Conservation (phyloP, 2,329 filamentous ascomycete genomes). For the Aspergillus unguis region DNA sequence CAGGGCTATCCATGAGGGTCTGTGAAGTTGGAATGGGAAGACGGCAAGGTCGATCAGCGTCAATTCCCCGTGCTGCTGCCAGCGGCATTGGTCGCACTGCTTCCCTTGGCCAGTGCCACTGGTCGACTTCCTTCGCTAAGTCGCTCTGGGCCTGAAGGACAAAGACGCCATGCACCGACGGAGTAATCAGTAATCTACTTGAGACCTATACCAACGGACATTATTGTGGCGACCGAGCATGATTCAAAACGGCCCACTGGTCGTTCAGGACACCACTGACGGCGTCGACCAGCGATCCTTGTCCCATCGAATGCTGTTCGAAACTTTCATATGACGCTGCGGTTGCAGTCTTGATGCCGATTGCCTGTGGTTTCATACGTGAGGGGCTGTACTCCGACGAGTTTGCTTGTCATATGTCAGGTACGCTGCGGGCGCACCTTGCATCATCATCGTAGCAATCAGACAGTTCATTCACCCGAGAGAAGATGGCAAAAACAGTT, state of each 20-base stretch:
- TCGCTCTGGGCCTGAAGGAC: neutral
- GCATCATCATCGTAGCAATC: neutral
- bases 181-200: constrained; percentile 4
- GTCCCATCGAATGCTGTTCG: too few relatives aligned
- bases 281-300: too few relatives aligned
- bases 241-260: constrained; percentile 19
- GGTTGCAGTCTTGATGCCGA: constrained; percentile 1
- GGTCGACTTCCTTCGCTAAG: constrained; percentile 1
- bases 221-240: neutral
- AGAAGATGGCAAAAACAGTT: constrained; percentile 1
- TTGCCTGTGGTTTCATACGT: constrained; percentile 1
- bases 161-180: constrained; percentile 1
- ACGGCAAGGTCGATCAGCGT: constrained; percentile 13
- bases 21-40: neutral
- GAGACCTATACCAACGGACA: constrained; percentile 5
- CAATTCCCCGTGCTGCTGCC: constrained; percentile 10
- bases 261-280: constrained; percentile 1
- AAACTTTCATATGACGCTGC: constrained; percentile 11
- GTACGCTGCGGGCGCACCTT: constrained; percentile 7
- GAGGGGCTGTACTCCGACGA: constrained; percentile 5
- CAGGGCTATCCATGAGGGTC: neutral
- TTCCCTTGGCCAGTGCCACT: constrained; percentile 8
- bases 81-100: constrained; percentile 7
- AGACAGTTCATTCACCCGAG: neutral
- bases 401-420: constrained; percentile 16